Evolutionary conservation across 352 stramenopile species (phyloP), one percentile per base, ranked within the genome.

Genomic region (Phytophthora citrophthora): DNA sequence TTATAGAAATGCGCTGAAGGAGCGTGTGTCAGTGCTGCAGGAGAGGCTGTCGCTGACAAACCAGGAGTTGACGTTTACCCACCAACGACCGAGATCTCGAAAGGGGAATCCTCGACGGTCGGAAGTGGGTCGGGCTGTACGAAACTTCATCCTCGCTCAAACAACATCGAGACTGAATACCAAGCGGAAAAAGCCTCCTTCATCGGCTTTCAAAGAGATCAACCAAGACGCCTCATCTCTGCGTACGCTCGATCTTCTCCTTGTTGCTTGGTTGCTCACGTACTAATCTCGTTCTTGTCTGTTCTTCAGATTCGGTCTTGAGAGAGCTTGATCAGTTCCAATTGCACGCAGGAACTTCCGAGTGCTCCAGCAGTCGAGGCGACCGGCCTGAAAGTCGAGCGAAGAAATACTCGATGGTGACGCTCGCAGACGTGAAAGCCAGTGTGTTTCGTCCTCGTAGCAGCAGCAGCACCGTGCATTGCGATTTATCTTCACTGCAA

Each of bases 241-340:
- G 18, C 59, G 58, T 74, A 57, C 49, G 64, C 54, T 34, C 4
- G 54, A 52, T 34, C 5, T 47, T 26, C 1, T 10, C 18, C 13
- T 59, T 48, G 1, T 45, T 50, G 48, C 10, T 61, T 34, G 11
- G 11, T 40, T 49, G 29, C 4, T 56, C 34, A 24, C 23, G 58
- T 9, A 41, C 39, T 58, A 23, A 57, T 4, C 27, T 41, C 16
- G 13, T 50, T 38, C 5, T 8, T 54, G 26, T 29, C 26, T 29
- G 20, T 43, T 46, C 4, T 54, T 34, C 15, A 85, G 78, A 80
- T 51, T 61, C 67, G 4, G 74, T 84, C n/a, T 68, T 86, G 34
- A 74, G 82, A 64, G 78, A 88, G 15, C 63, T 86, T 27, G 68
- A 84, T 5, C 72, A 88, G 39, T 70, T 85, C 34, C 72, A 81